A percentile compares a stretch with the other conserved stretches of the same genome.
phyloP scores from a whole-genome alignment of 2,329 filamentous ascomycete species.

The Nakataea oryzae region DNA sequence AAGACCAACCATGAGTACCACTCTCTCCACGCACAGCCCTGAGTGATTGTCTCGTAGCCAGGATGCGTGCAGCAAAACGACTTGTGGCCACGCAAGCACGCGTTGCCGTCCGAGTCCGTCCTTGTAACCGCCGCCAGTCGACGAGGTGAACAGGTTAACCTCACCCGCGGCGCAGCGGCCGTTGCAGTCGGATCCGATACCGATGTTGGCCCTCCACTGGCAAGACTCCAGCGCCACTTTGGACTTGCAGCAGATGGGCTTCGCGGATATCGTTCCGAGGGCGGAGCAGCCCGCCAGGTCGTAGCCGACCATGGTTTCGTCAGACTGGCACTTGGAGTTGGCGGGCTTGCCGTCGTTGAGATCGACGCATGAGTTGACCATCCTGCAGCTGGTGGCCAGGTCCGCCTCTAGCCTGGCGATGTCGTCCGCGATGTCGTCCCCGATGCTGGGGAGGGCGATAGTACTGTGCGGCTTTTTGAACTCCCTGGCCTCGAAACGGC shows the following conservation, averaged over 20 bases:
- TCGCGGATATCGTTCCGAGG: neutral
- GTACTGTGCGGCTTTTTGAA: too few species aligned
- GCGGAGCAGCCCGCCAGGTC: too few species aligned
- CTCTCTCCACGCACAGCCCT: too few species aligned
- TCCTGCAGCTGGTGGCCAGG: neutral
- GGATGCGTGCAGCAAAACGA: too few species aligned
- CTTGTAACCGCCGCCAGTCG: too few species aligned
- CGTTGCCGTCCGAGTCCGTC: too few species aligned
- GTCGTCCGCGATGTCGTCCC: too few species aligned
- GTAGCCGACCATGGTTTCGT: neutral
- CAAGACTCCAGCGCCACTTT: neutral
- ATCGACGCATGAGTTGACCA: neutral
- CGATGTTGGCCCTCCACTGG: neutral
- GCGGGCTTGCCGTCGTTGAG: too few species aligned
- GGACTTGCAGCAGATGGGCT: neutral
- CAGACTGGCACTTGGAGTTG: neutral
- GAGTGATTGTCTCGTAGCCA: too few species aligned
- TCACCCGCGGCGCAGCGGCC: neutral
- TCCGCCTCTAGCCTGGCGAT: neutral
- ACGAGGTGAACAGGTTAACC: too few species aligned
- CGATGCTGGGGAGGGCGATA: neutral
- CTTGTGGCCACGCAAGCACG: too few species aligned
- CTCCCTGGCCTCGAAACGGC: neutral
- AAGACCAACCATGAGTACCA: too few species aligned
- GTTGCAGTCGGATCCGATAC: neutral